Conservation (phyloP, 345 rosid species). For the Citrus trifoliata region DNA sequence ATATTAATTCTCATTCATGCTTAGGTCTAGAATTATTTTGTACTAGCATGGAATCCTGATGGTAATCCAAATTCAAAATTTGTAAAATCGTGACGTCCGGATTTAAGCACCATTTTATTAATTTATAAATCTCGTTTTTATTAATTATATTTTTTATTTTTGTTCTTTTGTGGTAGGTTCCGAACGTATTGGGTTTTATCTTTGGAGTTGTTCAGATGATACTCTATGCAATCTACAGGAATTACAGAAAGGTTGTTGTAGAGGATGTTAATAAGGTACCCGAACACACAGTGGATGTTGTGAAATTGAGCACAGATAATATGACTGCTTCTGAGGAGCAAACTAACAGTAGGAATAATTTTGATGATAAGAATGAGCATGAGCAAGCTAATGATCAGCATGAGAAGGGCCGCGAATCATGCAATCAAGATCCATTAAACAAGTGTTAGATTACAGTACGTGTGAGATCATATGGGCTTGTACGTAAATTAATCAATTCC, state of each 20-base stretch:
- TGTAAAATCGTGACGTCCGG: no score
- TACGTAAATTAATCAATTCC: neutral
- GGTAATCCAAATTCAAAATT: no score
- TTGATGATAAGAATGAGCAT: neutral
- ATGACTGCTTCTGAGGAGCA: neutral
- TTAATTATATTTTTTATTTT: neutral
- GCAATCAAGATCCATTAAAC: neutral
- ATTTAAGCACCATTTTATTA: no score
- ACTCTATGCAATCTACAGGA: constrained; percentile 20
- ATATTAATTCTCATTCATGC: no score
- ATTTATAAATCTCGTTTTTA: no score
- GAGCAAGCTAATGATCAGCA: neutral
- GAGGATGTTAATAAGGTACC: neutral
- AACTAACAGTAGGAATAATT: neutral
- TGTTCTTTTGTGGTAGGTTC: constrained; percentile 13
- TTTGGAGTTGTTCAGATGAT: constrained; percentile 31
- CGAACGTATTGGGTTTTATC: constrained; percentile 26
- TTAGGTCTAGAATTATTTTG: no score
- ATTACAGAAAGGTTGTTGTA: neutral
- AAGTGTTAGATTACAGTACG: neutral
- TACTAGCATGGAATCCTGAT: no score
- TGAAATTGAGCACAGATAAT: neutral
- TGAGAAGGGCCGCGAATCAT: neutral
- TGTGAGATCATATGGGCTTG: neutral
- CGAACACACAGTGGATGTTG: neutral